Evolutionary conservation across 2,329 filamentous ascomycete genomes (phyloP).

Genomic region (Cladophialophora psammophila): DNA sequence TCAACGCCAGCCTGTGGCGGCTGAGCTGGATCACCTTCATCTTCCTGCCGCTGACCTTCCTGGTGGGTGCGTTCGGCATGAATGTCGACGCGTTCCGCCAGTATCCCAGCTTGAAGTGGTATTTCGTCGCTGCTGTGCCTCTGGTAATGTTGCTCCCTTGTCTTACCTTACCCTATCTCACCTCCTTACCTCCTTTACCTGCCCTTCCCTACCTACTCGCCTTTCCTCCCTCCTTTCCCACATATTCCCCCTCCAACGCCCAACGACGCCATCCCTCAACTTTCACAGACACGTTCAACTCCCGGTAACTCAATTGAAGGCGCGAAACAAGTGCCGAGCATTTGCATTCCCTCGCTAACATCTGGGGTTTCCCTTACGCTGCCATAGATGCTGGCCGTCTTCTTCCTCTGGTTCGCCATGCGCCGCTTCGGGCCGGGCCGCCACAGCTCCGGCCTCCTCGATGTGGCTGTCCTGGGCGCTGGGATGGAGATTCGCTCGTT

Average conservation of each 20-base stretch:
- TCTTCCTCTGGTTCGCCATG: constrained; percentile 17
- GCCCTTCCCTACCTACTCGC: too few relatives aligned
- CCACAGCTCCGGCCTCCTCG: neutral
- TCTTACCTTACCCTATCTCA: constrained; percentile 1
- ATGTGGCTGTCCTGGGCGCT: neutral
- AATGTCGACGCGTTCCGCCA: constrained; percentile 58
- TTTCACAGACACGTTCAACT: too few relatives aligned
- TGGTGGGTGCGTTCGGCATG: constrained; percentile 43
- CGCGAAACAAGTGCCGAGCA: too few relatives aligned
- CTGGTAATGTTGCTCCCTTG: constrained; percentile 39
- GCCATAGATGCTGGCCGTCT: constrained; percentile 14
- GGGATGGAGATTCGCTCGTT: constrained; percentile 1
- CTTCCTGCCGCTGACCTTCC: constrained; percentile 58
- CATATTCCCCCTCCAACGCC: too few relatives aligned
- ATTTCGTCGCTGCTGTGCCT: constrained; percentile 56
- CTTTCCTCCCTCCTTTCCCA: too few relatives aligned
- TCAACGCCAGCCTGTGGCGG: constrained; percentile 41
- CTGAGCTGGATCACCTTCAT: constrained; percentile 52
- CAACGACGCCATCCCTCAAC: too few relatives aligned
- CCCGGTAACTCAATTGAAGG: too few relatives aligned
- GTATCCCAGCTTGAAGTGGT: constrained; percentile 57
- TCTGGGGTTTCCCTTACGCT: too few relatives aligned
- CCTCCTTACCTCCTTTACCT: neutral
- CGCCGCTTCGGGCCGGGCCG: constrained; percentile 15
- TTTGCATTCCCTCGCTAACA: too few relatives aligned